phyloP scores from a whole-genome alignment of 2,329 filamentous ascomycete genomes.

The Aspergillus flavus region DNA sequence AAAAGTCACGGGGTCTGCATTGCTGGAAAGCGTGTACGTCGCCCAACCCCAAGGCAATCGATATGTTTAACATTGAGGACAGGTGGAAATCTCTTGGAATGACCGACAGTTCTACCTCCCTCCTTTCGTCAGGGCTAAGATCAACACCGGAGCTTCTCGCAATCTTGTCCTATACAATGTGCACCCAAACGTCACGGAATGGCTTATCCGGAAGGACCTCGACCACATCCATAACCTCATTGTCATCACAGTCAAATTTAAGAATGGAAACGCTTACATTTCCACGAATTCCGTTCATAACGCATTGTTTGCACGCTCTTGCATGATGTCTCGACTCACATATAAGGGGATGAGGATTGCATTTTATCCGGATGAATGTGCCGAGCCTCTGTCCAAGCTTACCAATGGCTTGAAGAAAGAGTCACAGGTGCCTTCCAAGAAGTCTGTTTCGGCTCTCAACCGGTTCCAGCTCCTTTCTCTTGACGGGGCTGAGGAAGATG shows the following conservation, averaged over 20 bases:
- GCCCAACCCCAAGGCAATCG: neutral
- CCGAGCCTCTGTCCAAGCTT: constrained; percentile 54
- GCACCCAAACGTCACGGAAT: constrained; percentile 61
- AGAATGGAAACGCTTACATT: constrained; percentile 64
- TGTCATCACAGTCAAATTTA: constrained; percentile 67
- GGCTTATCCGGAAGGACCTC: constrained; percentile 69
- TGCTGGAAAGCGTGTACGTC: constrained; percentile 65
- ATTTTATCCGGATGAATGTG: constrained; percentile 74
- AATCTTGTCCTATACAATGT: constrained; percentile 71
- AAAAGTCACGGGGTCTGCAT: constrained; percentile 70
- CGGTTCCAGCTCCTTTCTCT: constrained; percentile 64
- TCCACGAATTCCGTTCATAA: constrained; percentile 77
- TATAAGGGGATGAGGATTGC: constrained; percentile 74
- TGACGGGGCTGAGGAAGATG: constrained; percentile 47
- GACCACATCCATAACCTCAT: constrained; percentile 81
- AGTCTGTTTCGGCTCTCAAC: constrained; percentile 49
- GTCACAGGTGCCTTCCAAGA: constrained; percentile 37
- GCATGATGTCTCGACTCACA: constrained; percentile 68
- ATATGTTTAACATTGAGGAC: constrained; percentile 4
- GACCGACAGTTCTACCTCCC: constrained; percentile 70
- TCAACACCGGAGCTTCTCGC: constrained; percentile 68
- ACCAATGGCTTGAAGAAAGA: constrained; percentile 34
- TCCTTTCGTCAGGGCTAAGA: constrained; percentile 64
- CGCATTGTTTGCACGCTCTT: constrained; percentile 73
- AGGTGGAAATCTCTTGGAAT: constrained; percentile 72